Conservation (phyloP, 139 green algal species). For the Bryopsis sp. region DNA sequence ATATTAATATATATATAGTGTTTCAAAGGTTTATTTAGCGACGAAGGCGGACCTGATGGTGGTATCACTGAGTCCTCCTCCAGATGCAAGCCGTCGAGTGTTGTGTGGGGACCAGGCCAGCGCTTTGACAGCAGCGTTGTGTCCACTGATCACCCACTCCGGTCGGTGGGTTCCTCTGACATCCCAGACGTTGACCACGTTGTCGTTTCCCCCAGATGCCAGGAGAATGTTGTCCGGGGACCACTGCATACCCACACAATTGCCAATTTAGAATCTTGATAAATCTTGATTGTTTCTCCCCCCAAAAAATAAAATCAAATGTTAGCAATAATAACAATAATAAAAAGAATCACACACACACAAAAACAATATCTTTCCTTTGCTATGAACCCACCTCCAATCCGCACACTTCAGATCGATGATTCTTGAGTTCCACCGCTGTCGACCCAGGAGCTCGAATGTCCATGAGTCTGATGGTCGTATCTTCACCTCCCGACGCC, state of each 20-base stretch:
- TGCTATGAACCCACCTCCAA: slow-evolving; percentile 12
- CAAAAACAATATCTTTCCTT: no score
- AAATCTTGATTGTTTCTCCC: no score
- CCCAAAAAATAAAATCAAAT: no score
- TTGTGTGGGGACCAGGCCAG: slow-evolving; percentile 86
- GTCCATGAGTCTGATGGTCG: slow-evolving; percentile 79
- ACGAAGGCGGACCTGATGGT: slow-evolving; percentile 72
- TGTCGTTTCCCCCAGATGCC: slow-evolving; percentile 58
- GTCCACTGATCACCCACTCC: background rate
- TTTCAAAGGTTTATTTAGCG: no score
- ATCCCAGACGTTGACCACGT: slow-evolving; percentile 25
- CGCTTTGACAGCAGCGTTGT: slow-evolving; percentile 71
- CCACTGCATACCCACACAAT: no score
- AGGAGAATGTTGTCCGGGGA: slow-evolving; percentile 45
- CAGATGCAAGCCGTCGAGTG: slow-evolving; percentile 71
- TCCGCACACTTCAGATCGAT: slow-evolving; percentile 42
- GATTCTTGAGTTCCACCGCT: background rate
- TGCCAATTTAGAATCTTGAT: no score
- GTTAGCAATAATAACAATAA: no score
- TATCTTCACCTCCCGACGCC: slow-evolving; percentile 71
- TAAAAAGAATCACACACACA: background rate
- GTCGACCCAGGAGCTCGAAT: slow-evolving; percentile 62
- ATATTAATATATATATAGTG: no score
- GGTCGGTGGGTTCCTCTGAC: background rate
- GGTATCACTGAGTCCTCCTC: slow-evolving; percentile 75